Conservation (phyloP, 129 eudicot genomes). For the Flaveria robusta region DNA sequence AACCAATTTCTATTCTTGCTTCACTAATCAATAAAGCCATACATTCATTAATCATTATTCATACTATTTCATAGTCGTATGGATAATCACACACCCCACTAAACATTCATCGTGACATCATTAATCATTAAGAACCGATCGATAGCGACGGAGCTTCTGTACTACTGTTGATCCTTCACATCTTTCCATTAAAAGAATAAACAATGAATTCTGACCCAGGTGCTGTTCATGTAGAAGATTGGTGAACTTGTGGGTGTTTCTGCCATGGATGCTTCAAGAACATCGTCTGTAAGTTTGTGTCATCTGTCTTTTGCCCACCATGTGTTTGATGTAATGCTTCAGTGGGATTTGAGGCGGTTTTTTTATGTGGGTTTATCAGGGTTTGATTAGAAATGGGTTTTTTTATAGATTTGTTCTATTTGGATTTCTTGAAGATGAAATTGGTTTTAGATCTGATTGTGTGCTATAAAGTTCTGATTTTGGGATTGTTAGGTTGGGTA, state of each 20-base stretch:
- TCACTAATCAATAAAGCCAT: slow-evolving; percentile 23
- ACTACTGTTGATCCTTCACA: slow-evolving; percentile 33
- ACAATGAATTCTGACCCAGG: slow-evolving; percentile 6
- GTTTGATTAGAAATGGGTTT: slow-evolving; percentile 2
- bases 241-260: slow-evolving; percentile 18
- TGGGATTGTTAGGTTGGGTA: not conserved
- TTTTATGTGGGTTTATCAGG: slow-evolving; percentile 2
- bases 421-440: slow-evolving; percentile 13
- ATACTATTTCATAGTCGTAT: slow-evolving; percentile 10
- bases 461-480: slow-evolving; percentile 13
- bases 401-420: not conserved
- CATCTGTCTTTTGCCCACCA: not conserved
- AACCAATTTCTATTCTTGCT: slow-evolving; percentile 23
- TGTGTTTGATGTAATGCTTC: slow-evolving; percentile 20
- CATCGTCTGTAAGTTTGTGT: slow-evolving; percentile 32
- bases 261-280: slow-evolving; percentile 39
- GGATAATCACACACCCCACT: slow-evolving; percentile 23
- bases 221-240: slow-evolving; percentile 39
- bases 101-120: slow-evolving; percentile 24
- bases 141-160: slow-evolving; percentile 27
- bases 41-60: not conserved
- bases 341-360: not conserved
- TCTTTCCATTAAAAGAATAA: slow-evolving; percentile 1
- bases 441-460: slow-evolving; percentile 19
- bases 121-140: slow-evolving; percentile 11